Conservation (phyloP, 2,329 filamentous ascomycete genomes). For the Herpotrichia juniperi region DNA sequence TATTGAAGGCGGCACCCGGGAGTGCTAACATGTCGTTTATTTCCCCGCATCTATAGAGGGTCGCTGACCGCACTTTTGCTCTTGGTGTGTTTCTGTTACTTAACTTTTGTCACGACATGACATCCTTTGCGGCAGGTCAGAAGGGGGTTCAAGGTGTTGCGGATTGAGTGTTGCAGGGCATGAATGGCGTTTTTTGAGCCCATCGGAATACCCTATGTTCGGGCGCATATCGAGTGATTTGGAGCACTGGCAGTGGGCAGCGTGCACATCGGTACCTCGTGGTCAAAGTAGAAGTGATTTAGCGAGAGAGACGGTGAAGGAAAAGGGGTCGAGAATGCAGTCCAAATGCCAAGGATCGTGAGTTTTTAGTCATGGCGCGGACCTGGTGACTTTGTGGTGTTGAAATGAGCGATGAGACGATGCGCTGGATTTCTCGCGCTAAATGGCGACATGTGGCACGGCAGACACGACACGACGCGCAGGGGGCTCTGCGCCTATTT, state of each 20-base stretch:
- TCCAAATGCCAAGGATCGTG: conserved; percentile 38
- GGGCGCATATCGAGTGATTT: conserved; percentile 3
- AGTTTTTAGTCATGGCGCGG: conserved; percentile 15
- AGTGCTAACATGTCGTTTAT: conserved; percentile 37
- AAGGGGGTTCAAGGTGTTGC: conserved; percentile 8
- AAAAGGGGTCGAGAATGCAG: conserved; percentile 6
- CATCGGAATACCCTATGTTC: conserved; percentile 39
- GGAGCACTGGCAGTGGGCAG: conserved; percentile 5
- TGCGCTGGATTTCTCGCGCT: conserved; percentile 25
- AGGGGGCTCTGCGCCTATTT: not conserved
- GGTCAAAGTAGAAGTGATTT: not conserved
- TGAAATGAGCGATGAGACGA: conserved; percentile 18
- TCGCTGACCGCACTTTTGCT: conserved; percentile 17
- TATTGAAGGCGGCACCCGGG: conserved; percentile 18
- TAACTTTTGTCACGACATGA: conserved; percentile 24
- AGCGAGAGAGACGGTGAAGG: conserved; percentile 13
- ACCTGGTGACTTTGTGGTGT: conserved; percentile 28
- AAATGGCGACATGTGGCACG: conserved; percentile 23
- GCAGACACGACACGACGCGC: conserved; percentile 3
- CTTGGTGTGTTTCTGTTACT: conserved; percentile 42
- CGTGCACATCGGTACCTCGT: conserved; percentile 1
- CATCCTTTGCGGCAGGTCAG: conserved; percentile 20
- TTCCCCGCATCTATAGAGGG: conserved; percentile 43
- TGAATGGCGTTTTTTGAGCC: conserved; percentile 41
- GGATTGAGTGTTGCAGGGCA: conserved; percentile 29